Evolutionary conservation across 495 filamentous ascomycete genomes (phyloP).

Genomic region (Lichina pygmaea): DNA sequence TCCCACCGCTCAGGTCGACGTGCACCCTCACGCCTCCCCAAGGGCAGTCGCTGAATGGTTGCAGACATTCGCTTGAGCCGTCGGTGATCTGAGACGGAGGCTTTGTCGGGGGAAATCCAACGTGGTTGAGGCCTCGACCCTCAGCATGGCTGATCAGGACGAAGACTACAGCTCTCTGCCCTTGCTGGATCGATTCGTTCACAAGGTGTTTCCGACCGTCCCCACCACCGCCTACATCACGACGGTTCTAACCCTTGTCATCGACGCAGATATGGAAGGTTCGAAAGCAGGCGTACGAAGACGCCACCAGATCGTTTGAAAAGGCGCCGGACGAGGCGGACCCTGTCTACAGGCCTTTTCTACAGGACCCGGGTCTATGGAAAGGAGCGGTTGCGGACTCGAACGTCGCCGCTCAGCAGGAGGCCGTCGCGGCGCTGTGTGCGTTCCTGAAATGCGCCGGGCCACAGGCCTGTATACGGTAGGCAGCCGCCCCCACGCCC

Average conservation of each 20-base stretch:
- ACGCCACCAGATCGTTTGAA: constrained; percentile 66
- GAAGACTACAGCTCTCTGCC: constrained; percentile 69
- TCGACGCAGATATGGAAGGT: constrained; percentile 75
- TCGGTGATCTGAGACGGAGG: too few species aligned
- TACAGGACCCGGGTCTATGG: constrained; percentile 66
- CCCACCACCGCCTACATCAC: neutral
- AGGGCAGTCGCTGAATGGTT: too few species aligned
- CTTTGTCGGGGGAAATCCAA: too few species aligned
- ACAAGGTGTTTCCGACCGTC: constrained; percentile 39
- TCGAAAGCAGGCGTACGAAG: constrained; percentile 83
- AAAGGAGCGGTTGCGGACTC: constrained; percentile 84
- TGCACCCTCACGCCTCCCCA: too few species aligned
- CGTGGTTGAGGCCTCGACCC: neutral
- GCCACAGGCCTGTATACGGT: constrained; percentile 47
- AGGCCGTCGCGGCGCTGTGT: constrained; percentile 66
- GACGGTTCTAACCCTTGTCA: neutral
- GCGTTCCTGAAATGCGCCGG: constrained; percentile 77
- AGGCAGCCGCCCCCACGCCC: constrained; percentile 4
- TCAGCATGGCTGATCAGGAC: constrained; percentile 37
- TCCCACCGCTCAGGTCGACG: too few species aligned
- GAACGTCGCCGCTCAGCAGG: constrained; percentile 90
- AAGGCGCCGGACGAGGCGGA: constrained; percentile 66
- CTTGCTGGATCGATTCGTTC: constrained; percentile 54
- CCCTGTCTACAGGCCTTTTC: constrained; percentile 60
- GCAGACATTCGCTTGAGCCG: too few species aligned